Conservation (phyloP, 1,284 basidiomycete genomes). For the Leccinum fuscescens region DNA sequence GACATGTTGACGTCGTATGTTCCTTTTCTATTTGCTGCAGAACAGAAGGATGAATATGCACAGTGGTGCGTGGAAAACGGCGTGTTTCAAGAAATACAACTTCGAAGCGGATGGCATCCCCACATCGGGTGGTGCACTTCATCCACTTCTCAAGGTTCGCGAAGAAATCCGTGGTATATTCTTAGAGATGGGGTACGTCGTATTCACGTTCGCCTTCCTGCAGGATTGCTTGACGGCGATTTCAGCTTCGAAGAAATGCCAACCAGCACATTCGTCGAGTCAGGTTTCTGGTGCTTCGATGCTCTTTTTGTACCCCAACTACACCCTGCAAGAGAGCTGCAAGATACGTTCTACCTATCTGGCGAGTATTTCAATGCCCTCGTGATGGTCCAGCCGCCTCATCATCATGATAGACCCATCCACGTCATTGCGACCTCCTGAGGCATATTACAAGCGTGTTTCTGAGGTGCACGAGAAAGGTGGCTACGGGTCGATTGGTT, state of each 20-base stretch:
- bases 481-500: constrained; percentile 94
- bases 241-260: constrained; percentile 97
- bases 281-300: constrained; percentile 99
- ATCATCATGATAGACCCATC: constrained; percentile 68
- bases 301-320: constrained; percentile 98
- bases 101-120: constrained; percentile 95
- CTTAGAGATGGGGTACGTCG: constrained; percentile 91
- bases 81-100: constrained; percentile 97
- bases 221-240: not conserved
- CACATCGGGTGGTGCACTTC: constrained; percentile 87
- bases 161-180: constrained; percentile 99
- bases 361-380: constrained; percentile 42
- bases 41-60: constrained; percentile 4
- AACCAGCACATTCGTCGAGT: constrained; percentile 96
- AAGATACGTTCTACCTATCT: constrained; percentile 99
- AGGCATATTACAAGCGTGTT: constrained; percentile 90
- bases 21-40: constrained; percentile 4
- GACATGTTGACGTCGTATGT: constrained; percentile 91
- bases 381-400: not conserved
- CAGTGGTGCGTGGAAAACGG: constrained; percentile 89
- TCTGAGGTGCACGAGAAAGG: constrained; percentile 87
- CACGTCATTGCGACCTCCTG: constrained; percentile 73
- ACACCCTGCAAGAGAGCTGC: constrained; percentile 96
- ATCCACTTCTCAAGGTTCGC: constrained; percentile 95
- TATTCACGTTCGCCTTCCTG: not conserved